Evolutionary conservation across 2,329 filamentous ascomycete species (phyloP).

Genomic region (Dothiorella sarmentorum): DNA sequence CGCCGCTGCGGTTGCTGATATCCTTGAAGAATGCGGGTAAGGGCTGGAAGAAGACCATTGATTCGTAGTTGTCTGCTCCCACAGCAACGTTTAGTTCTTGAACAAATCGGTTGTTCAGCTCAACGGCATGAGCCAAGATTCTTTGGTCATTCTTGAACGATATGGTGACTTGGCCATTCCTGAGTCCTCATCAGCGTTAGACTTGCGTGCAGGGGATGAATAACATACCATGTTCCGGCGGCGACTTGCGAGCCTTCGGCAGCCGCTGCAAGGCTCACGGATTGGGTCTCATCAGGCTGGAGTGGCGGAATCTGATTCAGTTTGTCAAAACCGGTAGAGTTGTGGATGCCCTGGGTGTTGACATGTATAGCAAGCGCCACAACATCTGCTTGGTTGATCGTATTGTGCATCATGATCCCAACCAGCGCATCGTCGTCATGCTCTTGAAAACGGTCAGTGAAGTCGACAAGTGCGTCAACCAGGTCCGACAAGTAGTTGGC

Average conservation of each 20-base stretch:
- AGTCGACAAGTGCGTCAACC: conserved; percentile 22
- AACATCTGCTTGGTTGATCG: neutral
- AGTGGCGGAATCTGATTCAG: conserved; percentile 27
- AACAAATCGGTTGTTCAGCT: conserved; percentile 38
- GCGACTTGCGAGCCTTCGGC: conserved; percentile 22
- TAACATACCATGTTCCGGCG: neutral
- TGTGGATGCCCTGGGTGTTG: conserved; percentile 2
- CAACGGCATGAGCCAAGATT: conserved; percentile 38
- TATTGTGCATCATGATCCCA: neutral
- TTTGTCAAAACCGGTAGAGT: conserved; percentile 25
- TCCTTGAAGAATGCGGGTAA: conserved; percentile 18
- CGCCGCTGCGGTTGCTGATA: conserved; percentile 14
- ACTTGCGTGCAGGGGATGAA: neutral
- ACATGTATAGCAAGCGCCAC: neutral
- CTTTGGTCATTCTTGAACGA: conserved; percentile 33
- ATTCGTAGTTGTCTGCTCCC: conserved; percentile 22
- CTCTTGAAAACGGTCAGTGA: neutral
- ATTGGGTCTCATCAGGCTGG: conserved; percentile 23
- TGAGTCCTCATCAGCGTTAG: conserved; percentile 8
- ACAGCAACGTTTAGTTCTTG: conserved; percentile 26
- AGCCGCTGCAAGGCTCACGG: conserved; percentile 25
- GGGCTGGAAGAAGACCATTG: conserved; percentile 21
- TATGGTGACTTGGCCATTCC: conserved; percentile 22
- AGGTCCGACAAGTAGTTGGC: conserved; percentile 34
- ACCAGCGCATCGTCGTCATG: neutral